Base-by-base conservation (phyloP, 2,329 filamentous ascomycete genomes). In the Trichoderma sp. region DNA sequence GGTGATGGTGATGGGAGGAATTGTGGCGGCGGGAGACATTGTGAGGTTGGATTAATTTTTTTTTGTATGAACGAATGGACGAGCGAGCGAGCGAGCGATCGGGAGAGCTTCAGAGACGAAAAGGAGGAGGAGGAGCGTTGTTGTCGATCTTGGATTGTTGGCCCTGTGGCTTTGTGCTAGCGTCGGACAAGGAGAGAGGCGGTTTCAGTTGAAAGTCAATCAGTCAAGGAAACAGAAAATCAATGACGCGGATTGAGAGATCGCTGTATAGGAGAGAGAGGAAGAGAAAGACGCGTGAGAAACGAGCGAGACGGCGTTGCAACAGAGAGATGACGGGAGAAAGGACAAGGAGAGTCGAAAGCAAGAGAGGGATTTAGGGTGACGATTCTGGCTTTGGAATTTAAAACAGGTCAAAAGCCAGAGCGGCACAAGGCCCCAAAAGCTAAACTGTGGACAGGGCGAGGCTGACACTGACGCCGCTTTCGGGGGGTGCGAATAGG, bases 401-500 rank as follows among this genome's bases (percentile, higher is more conserved):
- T 51, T 24, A 61, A 34, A 51, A 49, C 34, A 21, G 14, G 32
- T 55, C 43, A 56, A 56, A 65, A 24, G 46, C 39, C 39, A 55
- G 43, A 24, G 51, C 10, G 46, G 61, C 61, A 55, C 21, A 43
- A 34, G 34, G 21, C 49, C 30, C 46, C 54, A 59, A 59, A 59
- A 59, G 34, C 32, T 18, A 43, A 21, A 59, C 52, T 43, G 51
- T 56, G 54, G 56, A 21, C 55, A 54, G 65, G 59, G 66, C 59
- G 59, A 68, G 59, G 66, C 66, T 68, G 66, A 61, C 66, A 54
- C 66, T 55, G 66, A 55, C 66, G 51, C 66, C 66, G 66, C 66
- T 64, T 64, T 63, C 66, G 66, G 66, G 59, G 49, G 52, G 34
- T 37, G 60, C 60, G 49, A 64, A 64, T 64, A 26, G 28, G 26